Percentiles rank a stretch among this genome's conserved stretches.
Evolutionary conservation across 2,329 filamentous ascomycete species (phyloP).

Genomic region (Penicillium sclerotiorum): DNA sequence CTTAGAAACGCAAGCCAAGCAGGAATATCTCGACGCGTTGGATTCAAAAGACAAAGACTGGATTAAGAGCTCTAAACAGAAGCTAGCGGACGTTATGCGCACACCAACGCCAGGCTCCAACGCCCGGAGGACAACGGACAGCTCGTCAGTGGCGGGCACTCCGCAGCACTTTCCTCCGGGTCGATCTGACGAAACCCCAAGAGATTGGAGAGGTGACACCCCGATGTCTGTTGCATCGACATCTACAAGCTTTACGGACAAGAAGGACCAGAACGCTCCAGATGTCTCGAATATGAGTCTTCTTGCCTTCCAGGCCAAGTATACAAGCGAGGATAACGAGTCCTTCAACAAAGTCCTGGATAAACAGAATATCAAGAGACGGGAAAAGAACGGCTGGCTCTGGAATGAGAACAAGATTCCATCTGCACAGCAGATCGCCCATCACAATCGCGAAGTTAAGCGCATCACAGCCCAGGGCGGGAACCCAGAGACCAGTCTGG

Average conservation of each 20-base stretch:
- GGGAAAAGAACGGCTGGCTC: conserved; percentile 85
- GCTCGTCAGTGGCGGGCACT: conserved; percentile 36
- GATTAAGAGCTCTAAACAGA: conserved; percentile 78
- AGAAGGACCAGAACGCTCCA: conserved; percentile 52
- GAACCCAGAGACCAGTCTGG: conserved; percentile 58
- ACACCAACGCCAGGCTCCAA: conserved; percentile 72
- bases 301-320: conserved; percentile 83
- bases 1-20: conserved; percentile 79
- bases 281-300: conserved; percentile 77
- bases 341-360: conserved; percentile 93
- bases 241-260: conserved; percentile 30
- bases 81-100: conserved; percentile 72
- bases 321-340: conserved; percentile 97
- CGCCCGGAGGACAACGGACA: conserved; percentile 14
- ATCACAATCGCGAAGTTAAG: conserved; percentile 62
- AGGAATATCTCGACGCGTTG: conserved; percentile 88
- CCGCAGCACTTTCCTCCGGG: conserved; percentile 58
- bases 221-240: conserved; percentile 62
- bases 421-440: conserved; percentile 62
- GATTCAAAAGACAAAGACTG: conserved; percentile 82
- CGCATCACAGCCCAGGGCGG: conserved; percentile 68
- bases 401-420: conserved; percentile 85
- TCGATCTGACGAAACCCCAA: conserved; percentile 31
- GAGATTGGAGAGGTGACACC: conserved; percentile 70
- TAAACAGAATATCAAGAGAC: conserved; percentile 80